Percentiles rank a stretch among this genome's conserved stretches.
Conservation (phyloP, 257 asterid species). For the Orobanche coerulescens region DNA sequence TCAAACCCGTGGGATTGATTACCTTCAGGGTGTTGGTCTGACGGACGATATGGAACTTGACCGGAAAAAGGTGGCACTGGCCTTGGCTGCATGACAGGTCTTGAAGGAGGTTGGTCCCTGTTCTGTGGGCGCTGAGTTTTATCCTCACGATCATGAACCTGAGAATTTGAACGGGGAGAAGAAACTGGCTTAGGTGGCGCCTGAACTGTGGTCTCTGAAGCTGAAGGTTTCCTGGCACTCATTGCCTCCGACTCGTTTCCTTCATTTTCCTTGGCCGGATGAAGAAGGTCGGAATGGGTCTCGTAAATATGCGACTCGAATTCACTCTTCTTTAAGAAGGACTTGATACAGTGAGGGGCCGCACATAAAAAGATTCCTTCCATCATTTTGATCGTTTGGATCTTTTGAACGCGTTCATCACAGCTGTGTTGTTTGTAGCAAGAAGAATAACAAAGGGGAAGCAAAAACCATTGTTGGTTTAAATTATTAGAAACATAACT, state of each 20-base stretch:
- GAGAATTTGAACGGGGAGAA: slow-evolving; percentile 63
- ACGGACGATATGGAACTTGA: slow-evolving; percentile 45
- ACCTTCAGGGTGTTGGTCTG: slow-evolving; percentile 50
- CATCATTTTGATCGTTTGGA: slow-evolving; percentile 90
- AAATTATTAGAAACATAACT: neutral
- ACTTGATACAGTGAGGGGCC: slow-evolving; percentile 92
- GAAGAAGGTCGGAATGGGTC: slow-evolving; percentile 59
- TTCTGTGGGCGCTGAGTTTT: slow-evolving; percentile 40
- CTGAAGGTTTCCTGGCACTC: slow-evolving; percentile 62
- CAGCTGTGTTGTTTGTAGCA: slow-evolving; percentile 52
- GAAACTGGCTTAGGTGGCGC: slow-evolving; percentile 56
- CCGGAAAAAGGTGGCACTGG: slow-evolving; percentile 47
- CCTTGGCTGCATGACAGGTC: slow-evolving; percentile 49
- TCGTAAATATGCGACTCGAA: slow-evolving; percentile 59
- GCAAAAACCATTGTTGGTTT: neutral
- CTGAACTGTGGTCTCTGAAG: slow-evolving; percentile 88
- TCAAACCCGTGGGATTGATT: slow-evolving; percentile 51
- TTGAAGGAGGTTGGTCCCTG: slow-evolving; percentile 50
- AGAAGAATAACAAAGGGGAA: slow-evolving; percentile 19
- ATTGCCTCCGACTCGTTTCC: slow-evolving; percentile 61
- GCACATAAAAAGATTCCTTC: slow-evolving; percentile 86
- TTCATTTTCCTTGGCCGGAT: slow-evolving; percentile 44
- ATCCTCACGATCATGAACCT: slow-evolving; percentile 53
- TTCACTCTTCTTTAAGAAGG: slow-evolving; percentile 76
- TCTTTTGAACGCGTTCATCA: slow-evolving; percentile 85